Conservation (phyloP, 164 flowering plant genomes). For the Annona squamosa region DNA sequence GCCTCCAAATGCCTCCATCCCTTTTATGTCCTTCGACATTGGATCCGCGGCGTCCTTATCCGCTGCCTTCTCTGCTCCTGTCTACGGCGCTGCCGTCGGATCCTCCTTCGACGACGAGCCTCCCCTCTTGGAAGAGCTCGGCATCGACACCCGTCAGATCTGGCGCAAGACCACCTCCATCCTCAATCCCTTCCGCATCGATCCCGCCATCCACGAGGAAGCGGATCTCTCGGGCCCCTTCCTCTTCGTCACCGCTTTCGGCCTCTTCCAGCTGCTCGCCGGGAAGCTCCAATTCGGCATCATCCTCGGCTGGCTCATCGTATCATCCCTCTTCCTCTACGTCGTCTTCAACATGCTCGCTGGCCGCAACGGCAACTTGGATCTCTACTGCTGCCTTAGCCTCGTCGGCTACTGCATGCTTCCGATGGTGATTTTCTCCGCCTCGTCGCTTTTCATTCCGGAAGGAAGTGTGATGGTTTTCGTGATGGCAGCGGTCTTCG, state of each 20-base stretch:
- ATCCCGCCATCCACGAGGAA: slow-evolving; percentile 54
- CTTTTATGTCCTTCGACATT: slow-evolving; percentile 72
- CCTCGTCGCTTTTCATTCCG: slow-evolving; percentile 61
- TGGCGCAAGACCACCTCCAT: slow-evolving; percentile 68
- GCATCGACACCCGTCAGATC: slow-evolving; percentile 80
- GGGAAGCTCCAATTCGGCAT: slow-evolving; percentile 90
- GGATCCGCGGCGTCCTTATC: slow-evolving; percentile 35
- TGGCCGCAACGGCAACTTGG: slow-evolving; percentile 71
- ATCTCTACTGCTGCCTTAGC: slow-evolving; percentile 72
- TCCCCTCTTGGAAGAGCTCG: slow-evolving; percentile 87
- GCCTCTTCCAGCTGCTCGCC: slow-evolving; percentile 76
- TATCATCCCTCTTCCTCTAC: slow-evolving; percentile 65
- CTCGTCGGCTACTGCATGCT: slow-evolving; percentile 76
- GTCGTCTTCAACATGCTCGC: slow-evolving; percentile 82
- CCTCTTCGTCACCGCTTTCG: slow-evolving; percentile 54
- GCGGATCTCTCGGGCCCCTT: slow-evolving; percentile 89
- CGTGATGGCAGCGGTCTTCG: slow-evolving; percentile 44
- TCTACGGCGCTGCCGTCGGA: slow-evolving; percentile 16
- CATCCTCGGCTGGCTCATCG: slow-evolving; percentile 80
- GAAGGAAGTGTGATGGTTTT: slow-evolving; percentile 44
- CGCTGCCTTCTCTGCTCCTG: slow-evolving; percentile 26
- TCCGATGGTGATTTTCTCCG: slow-evolving; percentile 76
- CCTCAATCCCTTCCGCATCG: slow-evolving; percentile 56
- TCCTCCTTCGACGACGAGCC: slow-evolving; percentile 64
- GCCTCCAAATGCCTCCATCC: slow-evolving; percentile 30